Percentiles rank a stretch among this genome's conserved stretches.
phyloP scores from a whole-genome alignment of 352 stramenopile genomes.

The Globisporangium paddicum region DNA sequence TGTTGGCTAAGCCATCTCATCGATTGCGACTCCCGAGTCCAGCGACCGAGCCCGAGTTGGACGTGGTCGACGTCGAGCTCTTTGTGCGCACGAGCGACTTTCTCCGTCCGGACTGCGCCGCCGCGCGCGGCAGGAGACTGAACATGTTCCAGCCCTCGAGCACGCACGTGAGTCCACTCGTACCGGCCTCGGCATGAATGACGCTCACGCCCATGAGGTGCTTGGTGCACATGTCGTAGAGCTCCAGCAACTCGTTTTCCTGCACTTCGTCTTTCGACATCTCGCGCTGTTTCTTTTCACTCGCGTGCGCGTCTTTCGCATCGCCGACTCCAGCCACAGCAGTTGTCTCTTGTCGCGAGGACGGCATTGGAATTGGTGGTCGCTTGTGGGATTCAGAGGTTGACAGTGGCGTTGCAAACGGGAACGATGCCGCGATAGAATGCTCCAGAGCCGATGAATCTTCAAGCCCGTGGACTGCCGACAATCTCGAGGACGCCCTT shows the following conservation, averaged over 20 bases:
- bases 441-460: conserved; percentile 4
- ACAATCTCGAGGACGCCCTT: conserved; percentile 11
- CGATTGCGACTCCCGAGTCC: conserved; percentile 1
- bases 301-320: background rate
- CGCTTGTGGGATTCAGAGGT: conserved; percentile 14
- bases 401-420: conserved; percentile 17
- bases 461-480: background rate
- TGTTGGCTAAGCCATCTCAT: background rate
- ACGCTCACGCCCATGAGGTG: conserved; percentile 48
- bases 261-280: conserved; percentile 24
- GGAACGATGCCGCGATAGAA: conserved; percentile 15
- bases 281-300: conserved; percentile 6
- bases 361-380: background rate
- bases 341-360: background rate
- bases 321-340: background rate
- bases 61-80: conserved; percentile 21
- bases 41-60: background rate
- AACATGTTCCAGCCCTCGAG: conserved; percentile 69
- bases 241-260: conserved; percentile 48
- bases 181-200: conserved; percentile 56
- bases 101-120: conserved; percentile 18
- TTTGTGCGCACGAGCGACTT: conserved; percentile 32
- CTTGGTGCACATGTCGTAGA: conserved; percentile 48
- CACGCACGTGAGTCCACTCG: conserved; percentile 48
- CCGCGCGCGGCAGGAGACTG: conserved; percentile 42